Evolutionary conservation across 2,329 filamentous ascomycete genomes (phyloP).

Genomic region (Torrubiella hemipterigena): DNA sequence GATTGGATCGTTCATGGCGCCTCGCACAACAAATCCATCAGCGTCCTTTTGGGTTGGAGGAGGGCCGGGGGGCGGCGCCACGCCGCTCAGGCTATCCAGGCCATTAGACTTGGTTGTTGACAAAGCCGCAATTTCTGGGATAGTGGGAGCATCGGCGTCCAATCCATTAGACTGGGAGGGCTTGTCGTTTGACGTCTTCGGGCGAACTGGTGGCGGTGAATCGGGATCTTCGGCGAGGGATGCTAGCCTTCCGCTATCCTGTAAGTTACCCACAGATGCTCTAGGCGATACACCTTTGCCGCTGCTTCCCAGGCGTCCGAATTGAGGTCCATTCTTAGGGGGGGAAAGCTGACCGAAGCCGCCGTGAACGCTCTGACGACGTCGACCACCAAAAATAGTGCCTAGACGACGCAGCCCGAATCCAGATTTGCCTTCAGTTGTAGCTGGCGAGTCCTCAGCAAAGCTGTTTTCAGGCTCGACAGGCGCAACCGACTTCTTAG

Average conservation of each 20-base stretch:
- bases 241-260: conserved; percentile 40
- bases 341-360: conserved; percentile 47
- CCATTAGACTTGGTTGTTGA: too few relatives aligned
- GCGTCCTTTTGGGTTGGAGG: conserved; percentile 49
- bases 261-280: conserved; percentile 46
- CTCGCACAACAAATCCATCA: conserved; percentile 67
- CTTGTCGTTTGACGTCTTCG: conserved; percentile 5
- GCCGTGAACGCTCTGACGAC: conserved; percentile 54
- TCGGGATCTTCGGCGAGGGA: conserved; percentile 46
- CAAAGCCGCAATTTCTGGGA: background rate
- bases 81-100: background rate
- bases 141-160: background rate
- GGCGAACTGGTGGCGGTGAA: conserved; percentile 12
- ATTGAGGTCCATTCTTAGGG: conserved; percentile 38
- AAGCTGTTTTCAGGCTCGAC: conserved; percentile 21
- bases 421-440: conserved; percentile 23
- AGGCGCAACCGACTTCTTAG: conserved; percentile 1
- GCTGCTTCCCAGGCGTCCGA: conserved; percentile 53
- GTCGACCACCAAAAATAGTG: conserved; percentile 51
- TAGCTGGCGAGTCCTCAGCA: conserved; percentile 4
- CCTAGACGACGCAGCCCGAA: conserved; percentile 52
- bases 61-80: conserved; percentile 35
- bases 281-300: conserved; percentile 43
- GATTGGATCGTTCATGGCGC: conserved; percentile 50
- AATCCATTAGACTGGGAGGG: conserved; percentile 1